These are phyloP conservation scores for Sanghuangporus sanghuang DNA, from an alignment of 1,284 basidiomycete species.

Conservation along the genomic window DNA sequence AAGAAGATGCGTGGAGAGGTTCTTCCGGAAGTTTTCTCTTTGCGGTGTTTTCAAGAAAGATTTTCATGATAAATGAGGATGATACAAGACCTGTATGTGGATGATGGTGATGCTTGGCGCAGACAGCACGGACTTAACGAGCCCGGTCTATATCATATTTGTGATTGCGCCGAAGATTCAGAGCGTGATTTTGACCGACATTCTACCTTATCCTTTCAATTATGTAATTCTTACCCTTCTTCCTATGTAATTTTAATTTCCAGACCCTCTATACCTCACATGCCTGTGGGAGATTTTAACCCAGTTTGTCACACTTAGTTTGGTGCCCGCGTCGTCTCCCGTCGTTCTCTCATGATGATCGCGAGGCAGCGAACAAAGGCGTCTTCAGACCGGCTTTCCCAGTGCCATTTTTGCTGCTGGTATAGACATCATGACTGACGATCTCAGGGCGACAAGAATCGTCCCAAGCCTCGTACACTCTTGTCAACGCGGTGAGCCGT, in stretches of 20 bases:
- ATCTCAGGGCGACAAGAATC: neutral
- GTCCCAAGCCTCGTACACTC: slow-evolving; percentile 38
- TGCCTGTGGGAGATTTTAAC: neutral
- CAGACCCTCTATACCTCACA: neutral
- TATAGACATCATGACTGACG: neutral
- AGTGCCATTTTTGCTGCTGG: neutral
- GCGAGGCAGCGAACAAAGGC: neutral
- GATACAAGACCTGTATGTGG: neutral
- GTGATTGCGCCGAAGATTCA: neutral
- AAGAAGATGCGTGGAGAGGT: neutral
- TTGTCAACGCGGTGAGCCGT: slow-evolving; percentile 38
- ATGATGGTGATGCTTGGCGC: neutral
- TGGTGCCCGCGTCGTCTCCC: neutral
- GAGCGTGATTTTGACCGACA: neutral
- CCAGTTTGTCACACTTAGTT: neutral
- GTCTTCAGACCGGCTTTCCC: neutral
- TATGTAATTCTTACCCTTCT: neutral
- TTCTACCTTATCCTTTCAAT: neutral
- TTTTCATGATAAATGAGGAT: neutral
- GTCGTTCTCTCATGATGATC: neutral
- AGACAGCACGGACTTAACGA: neutral
- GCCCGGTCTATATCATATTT: no score
- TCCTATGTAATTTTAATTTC: no score
- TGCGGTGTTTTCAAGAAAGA: neutral
- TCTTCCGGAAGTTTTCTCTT: neutral